Percentiles rank a stretch among this genome's conserved stretches.
Conservation (phyloP, 129 eudicot genomes). For the Chrysanthemum makinoi region DNA sequence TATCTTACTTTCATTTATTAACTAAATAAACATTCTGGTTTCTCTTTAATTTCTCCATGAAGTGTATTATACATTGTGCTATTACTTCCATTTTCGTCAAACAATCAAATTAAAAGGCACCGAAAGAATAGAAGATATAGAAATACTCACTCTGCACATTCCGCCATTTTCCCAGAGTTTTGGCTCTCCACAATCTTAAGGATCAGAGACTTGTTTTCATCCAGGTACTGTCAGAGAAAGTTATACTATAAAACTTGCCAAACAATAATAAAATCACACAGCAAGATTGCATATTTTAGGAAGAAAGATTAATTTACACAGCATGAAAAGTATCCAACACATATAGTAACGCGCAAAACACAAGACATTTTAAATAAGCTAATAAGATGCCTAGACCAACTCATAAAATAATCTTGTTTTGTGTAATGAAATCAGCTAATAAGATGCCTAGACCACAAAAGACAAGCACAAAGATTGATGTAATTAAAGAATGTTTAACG, state of each 20-base stretch:
- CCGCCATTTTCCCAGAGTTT: conserved; percentile 89
- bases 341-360: conserved; percentile 1
- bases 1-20: too few species aligned
- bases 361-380: conserved; percentile 5
- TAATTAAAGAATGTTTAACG: conserved; percentile 25
- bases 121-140: neutral
- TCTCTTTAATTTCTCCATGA: too few species aligned
- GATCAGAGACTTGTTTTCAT: conserved; percentile 95
- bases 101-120: neutral
- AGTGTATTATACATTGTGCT: too few species aligned
- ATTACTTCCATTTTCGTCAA: too few species aligned
- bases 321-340: conserved; percentile 22
- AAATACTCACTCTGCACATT: conserved; percentile 90
- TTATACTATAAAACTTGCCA: neutral
- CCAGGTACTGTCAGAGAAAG: conserved; percentile 57
- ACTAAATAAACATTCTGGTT: too few species aligned
- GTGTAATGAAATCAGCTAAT: conserved; percentile 25
- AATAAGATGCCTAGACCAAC: neutral
- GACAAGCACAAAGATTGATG: conserved; percentile 34
- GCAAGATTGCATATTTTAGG: conserved; percentile 2
- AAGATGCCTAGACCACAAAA: conserved; percentile 42
- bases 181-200: conserved; percentile 98
- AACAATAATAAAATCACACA: neutral
- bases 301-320: neutral
- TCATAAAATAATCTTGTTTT: conserved; percentile 30